A percentile compares a stretch with the other conserved stretches of the same genome.
Conservation (phyloP, 1,284 basidiomycete species). For the Sporisorium reilianum region DNA sequence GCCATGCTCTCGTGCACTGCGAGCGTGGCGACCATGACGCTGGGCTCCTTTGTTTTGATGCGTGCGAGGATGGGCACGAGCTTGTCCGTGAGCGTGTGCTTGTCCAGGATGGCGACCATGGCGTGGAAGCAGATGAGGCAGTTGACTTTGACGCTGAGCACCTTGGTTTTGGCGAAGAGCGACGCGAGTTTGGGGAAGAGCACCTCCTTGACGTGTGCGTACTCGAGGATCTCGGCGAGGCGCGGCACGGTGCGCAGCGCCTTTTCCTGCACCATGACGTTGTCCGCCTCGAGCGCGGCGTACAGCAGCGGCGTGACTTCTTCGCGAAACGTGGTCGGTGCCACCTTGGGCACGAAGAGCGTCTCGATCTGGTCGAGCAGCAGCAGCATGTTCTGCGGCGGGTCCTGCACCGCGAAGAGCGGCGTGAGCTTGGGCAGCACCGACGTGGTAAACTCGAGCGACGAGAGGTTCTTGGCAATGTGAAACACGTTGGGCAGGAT, state of each 20-base stretch:
- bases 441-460: constrained; percentile 80
- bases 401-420: constrained; percentile 90
- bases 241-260: constrained; percentile 86
- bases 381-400: constrained; percentile 81
- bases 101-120: constrained; percentile 92
- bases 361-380: constrained; percentile 81
- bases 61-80: constrained; percentile 91
- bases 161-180: constrained; percentile 66
- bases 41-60: constrained; percentile 84
- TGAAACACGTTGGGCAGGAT: constrained; percentile 97
- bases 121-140: constrained; percentile 85
- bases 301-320: constrained; percentile 95
- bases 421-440: constrained; percentile 91
- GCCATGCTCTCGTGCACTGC: constrained; percentile 97
- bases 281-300: constrained; percentile 90
- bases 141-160: constrained; percentile 81
- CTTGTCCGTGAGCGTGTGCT: constrained; percentile 86
- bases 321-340: constrained; percentile 86
- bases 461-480: constrained; percentile 80
- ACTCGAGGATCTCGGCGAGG: constrained; percentile 89
- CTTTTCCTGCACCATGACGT: constrained; percentile 82
- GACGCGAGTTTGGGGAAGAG: constrained; percentile 62
- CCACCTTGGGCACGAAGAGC: constrained; percentile 89
- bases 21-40: constrained; percentile 79
- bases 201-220: constrained; percentile 67